Conservation (phyloP, 2,329 filamentous ascomycete genomes). For the Colletotrichum kahawae region DNA sequence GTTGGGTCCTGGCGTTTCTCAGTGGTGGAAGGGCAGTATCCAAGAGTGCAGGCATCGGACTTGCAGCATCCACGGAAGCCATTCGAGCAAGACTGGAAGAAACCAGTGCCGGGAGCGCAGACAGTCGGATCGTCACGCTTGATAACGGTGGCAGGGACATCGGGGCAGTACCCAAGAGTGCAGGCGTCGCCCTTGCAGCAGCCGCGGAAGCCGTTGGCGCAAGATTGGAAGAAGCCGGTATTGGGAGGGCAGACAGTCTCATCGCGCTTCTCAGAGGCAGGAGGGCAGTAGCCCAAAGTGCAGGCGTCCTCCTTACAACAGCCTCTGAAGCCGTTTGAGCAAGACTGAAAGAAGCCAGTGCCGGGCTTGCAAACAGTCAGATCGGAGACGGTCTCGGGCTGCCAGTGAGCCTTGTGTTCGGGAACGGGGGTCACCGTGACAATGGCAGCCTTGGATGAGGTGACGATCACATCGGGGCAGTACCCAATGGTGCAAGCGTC, state of each 20-base stretch:
- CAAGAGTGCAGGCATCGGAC: conserved; percentile 8
- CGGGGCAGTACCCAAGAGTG: not conserved
- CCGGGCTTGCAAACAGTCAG: not conserved
- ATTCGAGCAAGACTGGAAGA: conserved; percentile 9
- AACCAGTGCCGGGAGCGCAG: not conserved
- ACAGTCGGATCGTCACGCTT: not conserved
- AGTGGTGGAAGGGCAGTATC: not conserved
- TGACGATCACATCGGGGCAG: not conserved
- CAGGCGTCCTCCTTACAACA: conserved; percentile 13
- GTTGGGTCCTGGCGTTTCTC: not conserved
- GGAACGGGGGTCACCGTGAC: not conserved
- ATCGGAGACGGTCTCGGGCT: not conserved
- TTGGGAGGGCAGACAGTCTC: conserved; percentile 8
- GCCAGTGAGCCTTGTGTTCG: not conserved
- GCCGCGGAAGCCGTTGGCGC: conserved; percentile 14
- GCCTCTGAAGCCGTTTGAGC: conserved; percentile 4
- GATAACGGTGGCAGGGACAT: not conserved
- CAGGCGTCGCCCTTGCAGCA: conserved; percentile 17
- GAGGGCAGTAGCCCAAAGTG: conserved; percentile 1
- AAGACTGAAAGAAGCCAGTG: conserved; percentile 15
- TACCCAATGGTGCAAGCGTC: conserved; percentile 2
- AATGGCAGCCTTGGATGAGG: not conserved
- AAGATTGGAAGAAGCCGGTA: conserved; percentile 15
- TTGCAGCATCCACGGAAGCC: conserved; percentile 13
- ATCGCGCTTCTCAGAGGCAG: not conserved